Evolutionary conservation across 2,329 filamentous ascomycete genomes (phyloP), one percentile per base, ranked within the genome.

Genomic region (Ceratocystis harringtonii): DNA sequence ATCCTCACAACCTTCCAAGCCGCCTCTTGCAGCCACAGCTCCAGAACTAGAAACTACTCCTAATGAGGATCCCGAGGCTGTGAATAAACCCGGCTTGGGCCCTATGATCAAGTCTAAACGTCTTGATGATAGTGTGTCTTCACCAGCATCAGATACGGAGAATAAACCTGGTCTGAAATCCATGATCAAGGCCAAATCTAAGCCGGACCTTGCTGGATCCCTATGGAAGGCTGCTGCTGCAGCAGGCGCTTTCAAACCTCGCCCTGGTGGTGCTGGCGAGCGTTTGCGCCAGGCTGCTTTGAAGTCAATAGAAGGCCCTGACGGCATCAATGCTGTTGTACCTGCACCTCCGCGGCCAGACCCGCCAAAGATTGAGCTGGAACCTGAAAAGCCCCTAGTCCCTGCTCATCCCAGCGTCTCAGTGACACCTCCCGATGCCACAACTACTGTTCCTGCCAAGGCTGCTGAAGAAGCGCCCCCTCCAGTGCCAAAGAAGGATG

Each of bases 311-410:
- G 83, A 87, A 28, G 90, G 88, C 4, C 88, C 90, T 5, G 92
- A 96, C 76, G 92, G 92, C 1, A 95, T 96, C 69, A 95, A 87
- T 12, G 84, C 87, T 48, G 92, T 96, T 45, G 88, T 96, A 25
- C 89, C 89, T 28, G 89, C 91, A 2, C 91, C 92, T 1, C 81
- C 78, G 15, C 77, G 79, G 36, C 77, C 80, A 0, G 69, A 72
- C 7, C 64, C 52, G 6, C 41, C 66, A 3, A 66, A 64, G 28
- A 41, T 64, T 5, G 66, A 61, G 19, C 57, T 2, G 67, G 71
- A 69, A 70, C 70, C 70, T 1, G 74, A 77, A 8, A 76, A 77
- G 65, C 70, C 70, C 4, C 68, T 74, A 22, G 70, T 74, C 22
- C 65, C 65, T n/a, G 64, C 61, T 2, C 61, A 52, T 28, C 52